Conservation (phyloP, 129 eudicot species). For the Solidago caesia region DNA sequence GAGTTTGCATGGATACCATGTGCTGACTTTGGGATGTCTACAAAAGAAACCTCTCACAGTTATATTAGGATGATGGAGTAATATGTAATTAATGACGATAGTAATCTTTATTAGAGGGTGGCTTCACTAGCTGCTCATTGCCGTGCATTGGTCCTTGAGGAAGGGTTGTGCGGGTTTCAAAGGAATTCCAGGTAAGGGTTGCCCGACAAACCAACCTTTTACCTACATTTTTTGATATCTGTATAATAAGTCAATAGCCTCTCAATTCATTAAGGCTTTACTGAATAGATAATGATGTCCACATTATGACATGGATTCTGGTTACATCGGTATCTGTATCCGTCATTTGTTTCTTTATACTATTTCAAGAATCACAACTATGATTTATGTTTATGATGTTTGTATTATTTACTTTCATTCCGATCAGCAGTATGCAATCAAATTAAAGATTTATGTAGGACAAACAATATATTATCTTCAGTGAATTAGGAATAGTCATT, state of each 20-base stretch:
- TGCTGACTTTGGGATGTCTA: background rate
- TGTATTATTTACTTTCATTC: background rate
- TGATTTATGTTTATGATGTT: background rate
- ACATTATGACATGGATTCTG: background rate
- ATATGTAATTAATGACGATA: no score
- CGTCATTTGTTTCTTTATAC: background rate
- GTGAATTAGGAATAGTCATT: conserved; percentile 15
- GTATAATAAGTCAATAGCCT: background rate
- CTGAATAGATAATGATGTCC: background rate
- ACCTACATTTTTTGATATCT: background rate
- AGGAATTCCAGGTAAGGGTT: no score
- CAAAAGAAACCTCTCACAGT: background rate
- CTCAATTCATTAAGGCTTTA: background rate
- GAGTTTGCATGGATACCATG: background rate
- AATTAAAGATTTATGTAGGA: background rate
- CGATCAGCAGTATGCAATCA: background rate
- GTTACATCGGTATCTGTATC: background rate
- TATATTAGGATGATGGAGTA: background rate
- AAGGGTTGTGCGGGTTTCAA: no score
- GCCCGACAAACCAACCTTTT: no score
- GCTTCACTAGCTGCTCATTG: no score
- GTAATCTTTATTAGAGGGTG: background rate
- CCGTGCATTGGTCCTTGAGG: no score
- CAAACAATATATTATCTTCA: background rate
- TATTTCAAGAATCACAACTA: background rate